Base-by-base conservation (phyloP, 208 protist genomes). In the Leishmania gerbilli region DNA sequence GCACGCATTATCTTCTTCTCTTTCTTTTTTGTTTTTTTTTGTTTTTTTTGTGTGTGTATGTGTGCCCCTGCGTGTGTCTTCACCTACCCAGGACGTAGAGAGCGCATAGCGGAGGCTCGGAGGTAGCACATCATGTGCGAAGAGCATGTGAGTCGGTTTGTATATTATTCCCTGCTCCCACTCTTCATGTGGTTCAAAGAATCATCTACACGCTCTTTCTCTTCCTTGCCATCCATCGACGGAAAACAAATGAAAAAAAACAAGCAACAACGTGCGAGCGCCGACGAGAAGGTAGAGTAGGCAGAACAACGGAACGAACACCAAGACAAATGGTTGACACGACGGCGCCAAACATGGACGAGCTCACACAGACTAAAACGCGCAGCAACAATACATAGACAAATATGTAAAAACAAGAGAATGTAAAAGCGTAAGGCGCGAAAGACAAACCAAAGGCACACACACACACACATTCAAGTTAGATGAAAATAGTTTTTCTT, bases 381-480 rank as follows among this genome's bases (percentile, higher is more conserved):
- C 64, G 37, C 64, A 69, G 64, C 27, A 69, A 24, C 3, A 42
- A 7, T 0, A 27, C 13, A 69, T 19, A 69, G 64, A 9, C 11
- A 69, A 17, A 17, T 9, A n/a, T 17, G 45, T 17, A 21, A 3
- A n/a, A 40, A 31, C 31, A 27, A 40, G n/a, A 67, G 6, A 67
- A 67, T 15, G 31, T 21, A 21, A 3, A 68, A 68, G 9, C 67
- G n/a, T 47, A 42, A 75, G n/a, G 27, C 17, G 19, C 71, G 49
- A 47, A 74, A 80, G n/a, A 34, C 19, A 13, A 34, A 19, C 13
- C 24, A 27, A 37, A 37, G 45, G 34, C n/a, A 42, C 71, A 58
- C 27, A 60, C 69, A 53, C 69, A 74, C 45, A 74, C 27, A 74
- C 24, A 74, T 21, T 55, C n/a, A 64, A 68, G 31, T 37, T 31